Percentiles rank a stretch among this genome's conserved stretches.
Evolutionary conservation across 129 eudicot genomes (phyloP).

Genomic region (Calendula officinalis): DNA sequence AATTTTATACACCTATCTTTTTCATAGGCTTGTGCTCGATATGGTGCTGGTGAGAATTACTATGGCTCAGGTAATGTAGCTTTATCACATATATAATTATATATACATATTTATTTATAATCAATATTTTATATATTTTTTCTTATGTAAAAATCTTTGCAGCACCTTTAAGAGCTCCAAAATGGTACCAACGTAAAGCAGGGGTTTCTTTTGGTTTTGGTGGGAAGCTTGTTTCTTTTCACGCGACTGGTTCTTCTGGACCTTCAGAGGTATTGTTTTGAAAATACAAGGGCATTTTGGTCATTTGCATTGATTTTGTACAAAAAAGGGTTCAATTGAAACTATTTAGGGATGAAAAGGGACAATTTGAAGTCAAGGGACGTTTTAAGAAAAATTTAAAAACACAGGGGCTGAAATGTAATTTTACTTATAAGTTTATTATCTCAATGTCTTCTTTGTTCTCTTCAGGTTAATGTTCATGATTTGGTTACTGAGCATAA

Average conservation of each 20-base stretch:
- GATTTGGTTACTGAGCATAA: constrained; percentile 66
- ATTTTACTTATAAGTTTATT: no score
- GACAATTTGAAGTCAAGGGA: no score
- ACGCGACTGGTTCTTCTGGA: constrained; percentile 55
- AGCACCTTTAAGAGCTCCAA: constrained; percentile 84
- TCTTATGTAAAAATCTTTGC: constrained; percentile 9
- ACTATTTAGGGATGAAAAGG: no score
- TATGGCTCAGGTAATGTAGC: constrained; percentile 61
- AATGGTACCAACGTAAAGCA: constrained; percentile 86
- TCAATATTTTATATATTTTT: constrained; percentile 2
- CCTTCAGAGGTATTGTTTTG: constrained; percentile 59
- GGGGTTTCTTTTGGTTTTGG: constrained; percentile 99
- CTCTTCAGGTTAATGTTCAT: constrained; percentile 66
- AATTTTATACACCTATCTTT: not conserved
- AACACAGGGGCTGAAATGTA: no score
- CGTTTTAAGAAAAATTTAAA: no score
- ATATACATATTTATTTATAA: no score
- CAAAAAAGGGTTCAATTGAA: no score
- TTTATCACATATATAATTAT: not conserved
- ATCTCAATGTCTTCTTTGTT: constrained; percentile 1
- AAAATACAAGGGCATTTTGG: not conserved
- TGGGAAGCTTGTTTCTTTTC: constrained; percentile 89
- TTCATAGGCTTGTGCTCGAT: constrained; percentile 78
- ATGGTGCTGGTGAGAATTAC: constrained; percentile 62
- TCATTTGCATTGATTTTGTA: no score